Evolutionary conservation across 179 eudicot species (phyloP).

Genomic region (Heliamphora pulchella): DNA sequence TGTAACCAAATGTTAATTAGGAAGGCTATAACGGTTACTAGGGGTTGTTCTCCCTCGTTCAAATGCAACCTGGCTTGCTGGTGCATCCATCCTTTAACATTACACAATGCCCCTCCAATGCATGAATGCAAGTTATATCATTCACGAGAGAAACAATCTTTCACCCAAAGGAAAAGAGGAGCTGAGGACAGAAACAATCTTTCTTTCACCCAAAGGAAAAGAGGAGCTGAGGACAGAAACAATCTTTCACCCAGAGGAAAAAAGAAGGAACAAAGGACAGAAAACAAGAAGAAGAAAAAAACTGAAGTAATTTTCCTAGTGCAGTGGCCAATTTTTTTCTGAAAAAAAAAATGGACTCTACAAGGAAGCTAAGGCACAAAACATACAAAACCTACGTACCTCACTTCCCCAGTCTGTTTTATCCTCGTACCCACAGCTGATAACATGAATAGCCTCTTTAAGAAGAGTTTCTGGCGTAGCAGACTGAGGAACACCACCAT

Average conservation of each 20-base stretch:
- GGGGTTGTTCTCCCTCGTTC: not conserved
- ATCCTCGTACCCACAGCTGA: slow-evolving; percentile 87
- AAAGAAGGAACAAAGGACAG: not conserved
- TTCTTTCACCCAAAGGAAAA: too few relatives aligned
- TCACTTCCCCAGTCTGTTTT: slow-evolving; percentile 81
- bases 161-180: not conserved
- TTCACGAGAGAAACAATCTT: not conserved
- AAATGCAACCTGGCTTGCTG: not conserved
- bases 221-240: too few relatives aligned
- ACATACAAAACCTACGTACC: slow-evolving; percentile 32
- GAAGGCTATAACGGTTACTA: not conserved
- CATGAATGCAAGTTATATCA: not conserved
- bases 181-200: too few relatives aligned
- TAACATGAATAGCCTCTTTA: slow-evolving; percentile 84
- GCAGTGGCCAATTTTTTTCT: not conserved
- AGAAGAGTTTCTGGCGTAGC: slow-evolving; percentile 63
- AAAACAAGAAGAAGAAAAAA: not conserved
- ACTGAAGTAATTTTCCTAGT: not conserved
- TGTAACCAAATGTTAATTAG: not conserved
- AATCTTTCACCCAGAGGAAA: slow-evolving; percentile 1
- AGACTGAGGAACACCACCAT: slow-evolving; percentile 71
- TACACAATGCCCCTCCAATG: not conserved
- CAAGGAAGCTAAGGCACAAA: slow-evolving; percentile 2
- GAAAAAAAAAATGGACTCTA: not conserved
- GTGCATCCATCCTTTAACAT: not conserved